phyloP scores from a whole-genome alignment of 2,329 filamentous ascomycete species.

The Fusarium lateritium region DNA sequence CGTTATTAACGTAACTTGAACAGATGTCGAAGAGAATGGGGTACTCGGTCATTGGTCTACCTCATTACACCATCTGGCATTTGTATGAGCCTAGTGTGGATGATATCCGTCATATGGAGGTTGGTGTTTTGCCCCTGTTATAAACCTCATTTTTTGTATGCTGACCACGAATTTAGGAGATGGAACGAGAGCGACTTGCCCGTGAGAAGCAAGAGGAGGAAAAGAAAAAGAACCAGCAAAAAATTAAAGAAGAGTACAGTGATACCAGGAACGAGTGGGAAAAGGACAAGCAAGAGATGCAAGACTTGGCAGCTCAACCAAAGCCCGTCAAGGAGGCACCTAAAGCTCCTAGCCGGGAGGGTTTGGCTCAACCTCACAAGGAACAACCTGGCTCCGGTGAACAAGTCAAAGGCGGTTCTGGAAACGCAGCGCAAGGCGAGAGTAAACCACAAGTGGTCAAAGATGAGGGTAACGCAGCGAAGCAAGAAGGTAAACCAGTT shows the following conservation, averaged over 20 bases:
- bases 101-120: conserved; percentile 96
- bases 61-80: conserved; percentile 99
- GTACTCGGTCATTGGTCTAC: conserved; percentile 93
- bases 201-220: conserved; percentile 79
- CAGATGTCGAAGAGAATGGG: conserved; percentile 98
- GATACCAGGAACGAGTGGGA: conserved; percentile 87
- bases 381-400: conserved; percentile 26
- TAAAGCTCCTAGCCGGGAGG: conserved; percentile 36
- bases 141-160: neutral
- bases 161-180: conserved; percentile 72
- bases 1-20: conserved; percentile 30
- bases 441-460: conserved; percentile 23
- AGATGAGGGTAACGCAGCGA: conserved; percentile 15
- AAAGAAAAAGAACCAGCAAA: conserved; percentile 81
- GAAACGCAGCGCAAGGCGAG: conserved; percentile 27
- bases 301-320: conserved; percentile 67
- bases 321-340: conserved; percentile 28
- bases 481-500: conserved; percentile 14
- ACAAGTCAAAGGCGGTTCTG: conserved; percentile 20
- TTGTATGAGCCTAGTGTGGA: conserved; percentile 99
- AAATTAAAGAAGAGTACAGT: conserved; percentile 83
- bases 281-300: conserved; percentile 86
- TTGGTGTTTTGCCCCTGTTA: conserved; percentile 52
- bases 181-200: conserved; percentile 88
- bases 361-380: conserved; percentile 32